These are phyloP conservation scores for Geosmithia putterillii DNA, from an alignment of 2,329 filamentous ascomycete species.

Conservation along the genomic window DNA sequence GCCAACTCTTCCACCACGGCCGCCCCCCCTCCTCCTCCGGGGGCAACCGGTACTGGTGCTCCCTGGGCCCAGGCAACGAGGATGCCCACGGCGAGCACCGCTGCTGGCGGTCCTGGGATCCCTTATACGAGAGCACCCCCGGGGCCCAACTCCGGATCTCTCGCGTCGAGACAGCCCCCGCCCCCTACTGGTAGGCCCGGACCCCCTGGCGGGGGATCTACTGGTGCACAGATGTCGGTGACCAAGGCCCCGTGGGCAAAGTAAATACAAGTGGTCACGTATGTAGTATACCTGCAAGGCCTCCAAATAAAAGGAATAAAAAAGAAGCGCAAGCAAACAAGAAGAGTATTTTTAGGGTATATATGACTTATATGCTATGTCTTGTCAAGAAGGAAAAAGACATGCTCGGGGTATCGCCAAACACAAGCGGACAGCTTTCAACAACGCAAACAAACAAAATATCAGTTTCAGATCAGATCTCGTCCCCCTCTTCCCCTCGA, in stretches of 20 bases:
- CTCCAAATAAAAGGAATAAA: background rate
- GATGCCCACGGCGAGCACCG: conserved; percentile 22
- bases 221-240: conserved; percentile 23
- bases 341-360: background rate
- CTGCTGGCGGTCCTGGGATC: conserved; percentile 18
- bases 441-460: background rate
- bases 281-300: too few relatives aligned
- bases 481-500: background rate
- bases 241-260: conserved; percentile 36
- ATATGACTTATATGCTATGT: background rate
- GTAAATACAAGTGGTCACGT: background rate
- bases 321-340: background rate
- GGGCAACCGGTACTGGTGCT: conserved; percentile 22
- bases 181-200: background rate
- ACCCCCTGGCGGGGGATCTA: conserved; percentile 10
- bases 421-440: background rate
- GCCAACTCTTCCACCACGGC: background rate
- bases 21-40: conserved; percentile 5
- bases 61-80: conserved; percentile 30
- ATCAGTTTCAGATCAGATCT: background rate
- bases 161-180: conserved; percentile 7
- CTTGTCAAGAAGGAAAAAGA: background rate
- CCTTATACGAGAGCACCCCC: conserved; percentile 23
- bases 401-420: background rate
- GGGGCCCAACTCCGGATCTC: conserved; percentile 13